phyloP scores from a whole-genome alignment of 208 protist genomes.

The Trypanosoma brucei region DNA sequence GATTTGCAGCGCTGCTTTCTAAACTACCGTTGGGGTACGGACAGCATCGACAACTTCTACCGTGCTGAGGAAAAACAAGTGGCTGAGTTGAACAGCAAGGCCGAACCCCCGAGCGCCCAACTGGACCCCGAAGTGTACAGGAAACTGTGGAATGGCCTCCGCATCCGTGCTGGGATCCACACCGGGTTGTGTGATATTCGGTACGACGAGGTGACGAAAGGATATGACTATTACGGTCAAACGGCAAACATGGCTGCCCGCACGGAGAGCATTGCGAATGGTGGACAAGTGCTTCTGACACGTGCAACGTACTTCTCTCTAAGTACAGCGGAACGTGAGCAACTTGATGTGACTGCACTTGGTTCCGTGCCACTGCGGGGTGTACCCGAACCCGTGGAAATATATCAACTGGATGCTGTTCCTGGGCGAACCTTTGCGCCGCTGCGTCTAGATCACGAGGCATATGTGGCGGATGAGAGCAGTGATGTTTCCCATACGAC shows the following conservation, averaged over 20 bases:
- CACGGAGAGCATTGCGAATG: constrained; percentile 6
- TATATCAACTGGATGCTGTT: constrained; percentile 24
- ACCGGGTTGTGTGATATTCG: constrained; percentile 6
- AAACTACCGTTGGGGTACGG: constrained; percentile 37
- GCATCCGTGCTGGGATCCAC: constrained; percentile 58
- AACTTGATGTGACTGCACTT: constrained; percentile 11
- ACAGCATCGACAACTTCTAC: constrained; percentile 36
- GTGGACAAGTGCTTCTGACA: constrained; percentile 7
- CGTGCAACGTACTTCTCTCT: not conserved
- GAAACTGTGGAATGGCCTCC: constrained; percentile 34
- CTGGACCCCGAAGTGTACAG: constrained; percentile 20
- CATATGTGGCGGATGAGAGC: not conserved
- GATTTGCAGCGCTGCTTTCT: constrained; percentile 51
- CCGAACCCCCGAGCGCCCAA: constrained; percentile 21
- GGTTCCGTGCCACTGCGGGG: constrained; percentile 38
- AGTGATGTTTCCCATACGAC: not conserved
- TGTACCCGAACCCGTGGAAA: constrained; percentile 39
- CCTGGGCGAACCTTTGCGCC: constrained; percentile 2
- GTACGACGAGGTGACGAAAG: constrained; percentile 7
- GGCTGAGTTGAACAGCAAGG: constrained; percentile 8
- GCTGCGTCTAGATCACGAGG: constrained; percentile 1
- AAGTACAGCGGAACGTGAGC: not conserved
- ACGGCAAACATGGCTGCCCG: constrained; percentile 3
- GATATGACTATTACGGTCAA: constrained; percentile 5
- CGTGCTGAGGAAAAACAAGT: constrained; percentile 28